phyloP scores from a whole-genome alignment of 2,329 filamentous ascomycete genomes.

The Colletotrichum destructivum region DNA sequence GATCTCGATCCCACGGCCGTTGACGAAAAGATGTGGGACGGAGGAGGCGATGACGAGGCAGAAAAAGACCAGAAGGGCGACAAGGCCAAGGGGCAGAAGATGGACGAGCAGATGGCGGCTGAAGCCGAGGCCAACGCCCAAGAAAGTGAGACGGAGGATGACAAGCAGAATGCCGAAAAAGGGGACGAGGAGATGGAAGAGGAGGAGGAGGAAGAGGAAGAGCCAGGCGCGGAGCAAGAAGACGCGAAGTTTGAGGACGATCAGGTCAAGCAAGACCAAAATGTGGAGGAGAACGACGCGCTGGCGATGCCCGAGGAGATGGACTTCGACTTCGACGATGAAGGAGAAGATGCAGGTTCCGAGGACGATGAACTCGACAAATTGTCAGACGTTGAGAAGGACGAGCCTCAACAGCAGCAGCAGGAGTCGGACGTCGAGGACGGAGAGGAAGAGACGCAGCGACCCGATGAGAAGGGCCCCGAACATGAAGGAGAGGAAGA shows the following conservation, averaged over 20 bases:
- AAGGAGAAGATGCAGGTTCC: conserved; percentile 68
- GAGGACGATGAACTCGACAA: conserved; percentile 73
- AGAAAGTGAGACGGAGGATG: conserved; percentile 59
- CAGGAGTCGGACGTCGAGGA: conserved; percentile 56
- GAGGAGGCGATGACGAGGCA: conserved; percentile 82
- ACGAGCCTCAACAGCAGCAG: conserved; percentile 55
- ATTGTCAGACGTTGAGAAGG: conserved; percentile 66
- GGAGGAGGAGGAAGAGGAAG: conserved; percentile 68
- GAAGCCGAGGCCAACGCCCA: conserved; percentile 70
- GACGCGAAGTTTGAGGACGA: conserved; percentile 70
- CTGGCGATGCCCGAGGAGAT: conserved; percentile 91
- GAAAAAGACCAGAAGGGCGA: conserved; percentile 87
- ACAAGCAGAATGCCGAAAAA: conserved; percentile 58
- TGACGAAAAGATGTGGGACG: conserved; percentile 99
- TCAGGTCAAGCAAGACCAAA: conserved; percentile 76
- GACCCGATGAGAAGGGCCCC: conserved; percentile 48
- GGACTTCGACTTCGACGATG: conserved; percentile 85
- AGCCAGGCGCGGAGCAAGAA: conserved; percentile 72
- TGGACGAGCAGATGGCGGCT: conserved; percentile 71
- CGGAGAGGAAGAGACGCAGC: conserved; percentile 50
- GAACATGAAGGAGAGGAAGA: conserved; percentile 51
- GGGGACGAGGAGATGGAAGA: conserved; percentile 56
- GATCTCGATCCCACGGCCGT: conserved; percentile 91
- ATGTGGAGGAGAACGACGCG: conserved; percentile 85
- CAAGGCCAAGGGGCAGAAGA: conserved; percentile 78